These are phyloP conservation scores for Fusarium sulawesiense DNA, from an alignment of 2,329 filamentous ascomycete species.

Conservation along the genomic window DNA sequence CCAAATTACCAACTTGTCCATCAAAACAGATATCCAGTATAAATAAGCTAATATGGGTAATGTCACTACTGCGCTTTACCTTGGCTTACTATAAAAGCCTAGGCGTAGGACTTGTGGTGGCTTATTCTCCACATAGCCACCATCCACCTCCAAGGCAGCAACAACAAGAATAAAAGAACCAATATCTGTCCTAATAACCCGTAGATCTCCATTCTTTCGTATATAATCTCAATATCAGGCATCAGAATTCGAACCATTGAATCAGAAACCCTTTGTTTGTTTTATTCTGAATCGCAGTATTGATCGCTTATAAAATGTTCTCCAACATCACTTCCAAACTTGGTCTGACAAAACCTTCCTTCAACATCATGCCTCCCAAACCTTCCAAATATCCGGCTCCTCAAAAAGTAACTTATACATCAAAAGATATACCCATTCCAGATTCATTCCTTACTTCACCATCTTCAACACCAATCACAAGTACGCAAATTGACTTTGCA, in stretches of 20 bases:
- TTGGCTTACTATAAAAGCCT: constrained; percentile 5
- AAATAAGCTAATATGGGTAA: too few species aligned
- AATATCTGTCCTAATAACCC: constrained; percentile 1
- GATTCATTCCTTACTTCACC: constrained; percentile 57
- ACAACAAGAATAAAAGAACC: not conserved
- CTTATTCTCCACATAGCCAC: constrained; percentile 7
- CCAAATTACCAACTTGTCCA: too few species aligned
- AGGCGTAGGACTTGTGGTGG: constrained; percentile 30
- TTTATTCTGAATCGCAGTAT: not conserved
- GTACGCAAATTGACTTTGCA: constrained; percentile 63
- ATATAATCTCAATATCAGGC: constrained; percentile 8
- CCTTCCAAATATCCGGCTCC: constrained; percentile 3
- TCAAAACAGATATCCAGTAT: too few species aligned
- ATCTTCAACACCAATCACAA: constrained; percentile 55
- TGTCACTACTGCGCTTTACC: too few species aligned
- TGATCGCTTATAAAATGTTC: constrained; percentile 31
- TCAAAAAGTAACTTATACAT: constrained; percentile 44
- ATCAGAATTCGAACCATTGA: not conserved
- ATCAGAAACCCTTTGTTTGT: accelerated
- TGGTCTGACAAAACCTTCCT: constrained; percentile 24
- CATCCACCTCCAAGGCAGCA: constrained; percentile 16
- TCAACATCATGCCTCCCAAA: constrained; percentile 4
- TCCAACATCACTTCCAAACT: constrained; percentile 41
- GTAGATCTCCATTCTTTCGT: not conserved
- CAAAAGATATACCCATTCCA: constrained; percentile 52